A percentile compares a stretch with the other conserved stretches of the same genome.
Evolutionary conservation across 805 yeast species (phyloP).

Genomic region (Candida bentonensis): DNA sequence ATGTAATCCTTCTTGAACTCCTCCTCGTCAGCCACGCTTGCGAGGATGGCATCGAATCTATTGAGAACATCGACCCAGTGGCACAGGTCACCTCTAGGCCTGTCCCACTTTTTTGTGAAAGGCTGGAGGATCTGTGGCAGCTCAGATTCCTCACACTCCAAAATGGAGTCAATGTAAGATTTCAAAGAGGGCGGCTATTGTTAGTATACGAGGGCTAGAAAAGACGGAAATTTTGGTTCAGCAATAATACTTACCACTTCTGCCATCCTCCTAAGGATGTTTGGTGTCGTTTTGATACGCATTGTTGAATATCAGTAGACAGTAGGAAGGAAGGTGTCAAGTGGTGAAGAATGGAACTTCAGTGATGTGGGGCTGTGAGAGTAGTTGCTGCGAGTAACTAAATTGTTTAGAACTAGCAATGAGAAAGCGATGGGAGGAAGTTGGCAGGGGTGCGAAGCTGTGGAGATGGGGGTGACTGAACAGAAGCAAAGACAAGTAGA

Average conservation of each 20-base stretch:
- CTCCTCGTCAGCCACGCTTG: slow-evolving; percentile 20
- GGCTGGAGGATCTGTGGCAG: not conserved
- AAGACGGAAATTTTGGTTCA: too few species aligned
- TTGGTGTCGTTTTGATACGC: slow-evolving; percentile 1
- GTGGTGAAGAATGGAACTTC: too few species aligned
- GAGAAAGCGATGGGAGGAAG: too few species aligned
- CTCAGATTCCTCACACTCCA: not conserved
- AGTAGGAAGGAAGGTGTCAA: not conserved
- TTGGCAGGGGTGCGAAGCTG: too few species aligned
- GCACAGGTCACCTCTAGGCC: slow-evolving; percentile 53
- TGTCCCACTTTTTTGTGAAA: slow-evolving; percentile 30
- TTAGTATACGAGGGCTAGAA: not conserved
- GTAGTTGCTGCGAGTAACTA: too few species aligned
- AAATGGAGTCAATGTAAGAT: not conserved
- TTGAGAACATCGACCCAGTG: slow-evolving; percentile 71
- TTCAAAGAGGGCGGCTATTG: not conserved
- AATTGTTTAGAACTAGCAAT: too few species aligned
- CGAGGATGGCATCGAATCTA: slow-evolving; percentile 52
- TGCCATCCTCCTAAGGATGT: not conserved
- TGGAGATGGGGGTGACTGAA: too few species aligned
- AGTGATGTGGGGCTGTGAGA: too few species aligned
- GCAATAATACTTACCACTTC: not conserved
- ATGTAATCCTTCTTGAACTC: slow-evolving; percentile 40
- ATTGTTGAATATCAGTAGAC: not conserved
- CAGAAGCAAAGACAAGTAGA: too few species aligned